These are phyloP conservation scores for Cercospora janseana DNA, from an alignment of 2,329 filamentous ascomycete genomes.

Conservation along the genomic window DNA sequence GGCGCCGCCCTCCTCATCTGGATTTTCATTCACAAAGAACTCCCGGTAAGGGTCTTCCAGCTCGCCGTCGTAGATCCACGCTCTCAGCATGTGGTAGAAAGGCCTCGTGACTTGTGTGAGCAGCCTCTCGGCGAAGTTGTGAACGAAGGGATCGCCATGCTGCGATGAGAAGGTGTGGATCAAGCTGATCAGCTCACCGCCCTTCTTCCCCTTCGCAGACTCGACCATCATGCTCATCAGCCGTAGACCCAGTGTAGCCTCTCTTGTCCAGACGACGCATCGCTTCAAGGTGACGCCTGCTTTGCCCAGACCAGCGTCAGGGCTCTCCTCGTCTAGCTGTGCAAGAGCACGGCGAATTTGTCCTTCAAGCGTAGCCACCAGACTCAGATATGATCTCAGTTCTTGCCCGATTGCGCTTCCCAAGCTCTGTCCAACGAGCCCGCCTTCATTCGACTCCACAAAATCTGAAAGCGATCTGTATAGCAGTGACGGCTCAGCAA, in stretches of 20 bases:
- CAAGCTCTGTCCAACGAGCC: constrained; percentile 87
- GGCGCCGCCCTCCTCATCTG: constrained; percentile 60
- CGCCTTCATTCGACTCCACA: constrained; percentile 75
- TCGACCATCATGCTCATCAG: constrained; percentile 94
- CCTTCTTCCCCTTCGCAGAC: constrained; percentile 78
- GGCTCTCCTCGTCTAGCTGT: constrained; percentile 66
- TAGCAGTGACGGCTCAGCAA: constrained; percentile 91
- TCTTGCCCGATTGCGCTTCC: constrained; percentile 82
- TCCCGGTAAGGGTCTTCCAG: constrained; percentile 93
- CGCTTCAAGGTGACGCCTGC: constrained; percentile 90
- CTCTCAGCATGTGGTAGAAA: constrained; percentile 92
- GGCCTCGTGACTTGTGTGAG: constrained; percentile 83
- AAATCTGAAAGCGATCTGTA: constrained; percentile 80
- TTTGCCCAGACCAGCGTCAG: constrained; percentile 72
- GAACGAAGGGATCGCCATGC: constrained; percentile 92
- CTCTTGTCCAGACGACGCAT: constrained; percentile 95
- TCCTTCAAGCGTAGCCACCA: constrained; percentile 88
- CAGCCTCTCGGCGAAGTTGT: constrained; percentile 85
- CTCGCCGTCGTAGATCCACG: constrained; percentile 98
- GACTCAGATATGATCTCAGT: constrained; percentile 80
- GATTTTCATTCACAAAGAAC: constrained; percentile 90
- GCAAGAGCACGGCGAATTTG: constrained; percentile 83
- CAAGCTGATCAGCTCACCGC: constrained; percentile 87
- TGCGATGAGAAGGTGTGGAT: constrained; percentile 92
- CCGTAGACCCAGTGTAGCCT: constrained; percentile 91